Conservation (phyloP, 306 rosid species). For the Argentina anserina region DNA sequence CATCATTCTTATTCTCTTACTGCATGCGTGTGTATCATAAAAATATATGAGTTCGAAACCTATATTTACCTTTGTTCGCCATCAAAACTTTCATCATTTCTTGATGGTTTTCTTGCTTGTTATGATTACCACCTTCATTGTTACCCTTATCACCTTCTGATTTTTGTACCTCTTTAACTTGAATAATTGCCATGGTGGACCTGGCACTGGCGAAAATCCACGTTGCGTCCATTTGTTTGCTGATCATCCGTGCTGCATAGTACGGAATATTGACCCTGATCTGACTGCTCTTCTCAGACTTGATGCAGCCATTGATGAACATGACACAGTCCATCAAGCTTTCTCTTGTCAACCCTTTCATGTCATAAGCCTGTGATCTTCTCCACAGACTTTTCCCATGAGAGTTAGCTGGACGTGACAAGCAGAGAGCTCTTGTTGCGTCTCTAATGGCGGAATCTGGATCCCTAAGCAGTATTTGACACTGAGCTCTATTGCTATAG, state of each 20-base stretch:
- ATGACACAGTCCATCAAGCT: conserved; percentile 61
- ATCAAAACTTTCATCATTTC: conserved; percentile 30
- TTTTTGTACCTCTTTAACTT: conserved; percentile 19
- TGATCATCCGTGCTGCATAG: conserved; percentile 55
- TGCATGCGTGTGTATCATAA: background rate
- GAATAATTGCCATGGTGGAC: conserved; percentile 19
- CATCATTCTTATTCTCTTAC: background rate
- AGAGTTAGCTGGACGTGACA: conserved; percentile 45
- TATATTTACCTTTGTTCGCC: conserved; percentile 22
- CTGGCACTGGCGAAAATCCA: conserved; percentile 55
- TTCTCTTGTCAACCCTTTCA: conserved; percentile 69
- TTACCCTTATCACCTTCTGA: conserved; percentile 15
- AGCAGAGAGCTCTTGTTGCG: conserved; percentile 66
- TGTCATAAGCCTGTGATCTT: conserved; percentile 74
- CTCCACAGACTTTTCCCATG: conserved; percentile 63
- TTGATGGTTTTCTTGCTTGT: conserved; percentile 16
- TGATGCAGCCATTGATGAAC: conserved; percentile 49
- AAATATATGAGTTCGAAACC: background rate
- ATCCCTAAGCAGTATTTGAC: conserved; percentile 45
- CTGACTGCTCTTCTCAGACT: conserved; percentile 19
- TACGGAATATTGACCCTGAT: conserved; percentile 43
- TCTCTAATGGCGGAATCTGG: conserved; percentile 53
- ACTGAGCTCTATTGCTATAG: conserved; percentile 59
- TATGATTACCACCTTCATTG: conserved; percentile 10
- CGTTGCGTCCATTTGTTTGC: conserved; percentile 69